These are phyloP conservation scores for Aegilops tauschii DNA, from an alignment of 176 grass and related monocot genomes.

Conservation along the genomic window DNA sequence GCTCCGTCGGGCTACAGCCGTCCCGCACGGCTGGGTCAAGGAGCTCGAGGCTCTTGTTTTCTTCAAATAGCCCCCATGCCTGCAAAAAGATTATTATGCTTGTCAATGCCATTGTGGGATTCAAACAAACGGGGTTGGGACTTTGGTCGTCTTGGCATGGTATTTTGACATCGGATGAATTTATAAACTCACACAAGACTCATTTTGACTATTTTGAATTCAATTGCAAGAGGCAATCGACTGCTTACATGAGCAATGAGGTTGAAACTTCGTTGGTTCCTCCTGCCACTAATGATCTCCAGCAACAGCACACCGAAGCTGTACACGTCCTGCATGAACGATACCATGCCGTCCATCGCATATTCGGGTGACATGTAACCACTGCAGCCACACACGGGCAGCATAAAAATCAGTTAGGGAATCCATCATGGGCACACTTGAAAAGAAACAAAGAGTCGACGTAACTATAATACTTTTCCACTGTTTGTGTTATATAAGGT, in stretches of 20 bases:
- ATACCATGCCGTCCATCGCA: conserved; percentile 40
- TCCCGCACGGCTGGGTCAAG: conserved; percentile 2
- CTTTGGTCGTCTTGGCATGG: background rate
- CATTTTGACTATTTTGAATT: background rate
- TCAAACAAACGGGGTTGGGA: no score
- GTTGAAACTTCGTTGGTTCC: no score
- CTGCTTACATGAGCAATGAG: no score
- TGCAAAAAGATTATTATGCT: background rate
- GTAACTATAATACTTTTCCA: background rate
- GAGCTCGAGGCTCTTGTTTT: background rate
- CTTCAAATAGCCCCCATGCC: conserved; percentile 29
- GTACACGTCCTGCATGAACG: conserved; percentile 71
- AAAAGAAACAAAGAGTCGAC: background rate
- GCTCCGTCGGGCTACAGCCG: background rate
- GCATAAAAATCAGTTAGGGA: background rate
- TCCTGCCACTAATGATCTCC: conserved; percentile 45
- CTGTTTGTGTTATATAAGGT: background rate
- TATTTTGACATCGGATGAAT: background rate
- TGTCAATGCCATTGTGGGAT: background rate
- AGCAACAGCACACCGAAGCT: conserved; percentile 71
- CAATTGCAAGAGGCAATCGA: background rate
- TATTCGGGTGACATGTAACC: conserved; percentile 63
- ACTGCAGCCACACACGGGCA: background rate
- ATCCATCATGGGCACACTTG: background rate
- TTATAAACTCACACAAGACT: background rate